Base-by-base conservation (phyloP, 1,139 yeast species). In the Tardiomyces blankii region DNA sequence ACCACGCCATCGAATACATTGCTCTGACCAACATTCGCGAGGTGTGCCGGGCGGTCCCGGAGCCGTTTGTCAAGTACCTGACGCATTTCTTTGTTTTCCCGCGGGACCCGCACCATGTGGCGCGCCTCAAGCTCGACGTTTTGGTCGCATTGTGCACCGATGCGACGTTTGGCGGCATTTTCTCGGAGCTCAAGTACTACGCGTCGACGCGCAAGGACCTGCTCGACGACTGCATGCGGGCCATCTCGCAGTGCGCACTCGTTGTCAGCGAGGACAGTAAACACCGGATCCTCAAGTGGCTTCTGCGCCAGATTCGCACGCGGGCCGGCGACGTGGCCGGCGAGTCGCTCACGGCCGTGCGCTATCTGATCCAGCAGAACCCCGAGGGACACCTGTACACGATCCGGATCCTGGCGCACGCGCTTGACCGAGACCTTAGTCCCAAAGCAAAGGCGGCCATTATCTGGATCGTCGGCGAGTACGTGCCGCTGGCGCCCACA, bases 381-480 rank as follows among this genome's bases (percentile, higher is more conserved):
- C 76, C 82, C 3, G 54, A 57, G 9, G 63, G 61, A 14, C 70
- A 76, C 52, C 56, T 70, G 21, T 59, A 62, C 25, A 65, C 73
- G 1, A 64, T 77, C 44, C 62, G 65, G 45, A 69, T 64, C 50
- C 61, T 77, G 28, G 68, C 75, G 1, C 63, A 40, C 51, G 48
- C 55, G 5, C 49, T 60, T 3, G 56, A 53, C 18, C 44, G 49
- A 6, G 50, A 56, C 4, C 44, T 51, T 2, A 60, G 56, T 9
- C 49, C 53, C 8, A 52, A 54, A 16, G 95, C 97, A 0, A 77
- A 80, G 52, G 88, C 95, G 1, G 83, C 93, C 47, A 80, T 88
- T 18, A 73, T 91, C 16, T 93, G 97, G 97, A 73, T 89, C 12
- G 76, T 91, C 41, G 96, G 97, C 2, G 97, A 91, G 58, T 82